Conservation (phyloP, 2,329 filamentous ascomycete species). For the Clarireedia homoeocarpa region DNA sequence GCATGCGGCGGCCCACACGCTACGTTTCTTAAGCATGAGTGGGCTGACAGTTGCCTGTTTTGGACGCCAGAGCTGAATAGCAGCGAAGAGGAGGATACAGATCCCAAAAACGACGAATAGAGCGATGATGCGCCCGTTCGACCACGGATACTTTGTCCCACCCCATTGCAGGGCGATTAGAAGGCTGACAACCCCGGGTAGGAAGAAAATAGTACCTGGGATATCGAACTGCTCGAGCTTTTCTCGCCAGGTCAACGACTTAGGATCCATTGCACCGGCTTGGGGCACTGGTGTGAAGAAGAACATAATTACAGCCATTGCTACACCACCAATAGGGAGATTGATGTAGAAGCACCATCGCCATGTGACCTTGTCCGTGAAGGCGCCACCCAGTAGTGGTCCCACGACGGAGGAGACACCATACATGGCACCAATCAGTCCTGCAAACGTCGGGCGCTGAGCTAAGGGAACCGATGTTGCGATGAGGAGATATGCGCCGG, state of each 20-base stretch:
- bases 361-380: not conserved
- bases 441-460: conserved; percentile 1
- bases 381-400: conserved; percentile 4
- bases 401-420: not conserved
- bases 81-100: conserved; percentile 23
- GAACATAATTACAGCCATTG: too few species aligned
- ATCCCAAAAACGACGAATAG: conserved; percentile 27
- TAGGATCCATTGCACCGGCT: too few species aligned
- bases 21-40: conserved; percentile 30
- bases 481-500: not conserved
- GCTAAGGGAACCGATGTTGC: not conserved
- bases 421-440: conserved; percentile 1
- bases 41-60: conserved; percentile 28
- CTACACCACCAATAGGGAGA: not conserved
- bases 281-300: not conserved
- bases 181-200: conserved; percentile 24
- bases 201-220: not conserved
- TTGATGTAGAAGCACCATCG: conserved; percentile 5
- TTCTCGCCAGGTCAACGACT: not conserved
- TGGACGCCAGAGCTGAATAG: conserved; percentile 24
- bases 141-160: conserved; percentile 28
- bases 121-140: conserved; percentile 24
- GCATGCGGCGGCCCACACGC: conserved; percentile 4
- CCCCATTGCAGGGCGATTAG: conserved; percentile 29
- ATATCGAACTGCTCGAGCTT: not conserved